Evolutionary conservation across 257 asterid species (phyloP).

Genomic region (Scutellaria baicalensis): DNA sequence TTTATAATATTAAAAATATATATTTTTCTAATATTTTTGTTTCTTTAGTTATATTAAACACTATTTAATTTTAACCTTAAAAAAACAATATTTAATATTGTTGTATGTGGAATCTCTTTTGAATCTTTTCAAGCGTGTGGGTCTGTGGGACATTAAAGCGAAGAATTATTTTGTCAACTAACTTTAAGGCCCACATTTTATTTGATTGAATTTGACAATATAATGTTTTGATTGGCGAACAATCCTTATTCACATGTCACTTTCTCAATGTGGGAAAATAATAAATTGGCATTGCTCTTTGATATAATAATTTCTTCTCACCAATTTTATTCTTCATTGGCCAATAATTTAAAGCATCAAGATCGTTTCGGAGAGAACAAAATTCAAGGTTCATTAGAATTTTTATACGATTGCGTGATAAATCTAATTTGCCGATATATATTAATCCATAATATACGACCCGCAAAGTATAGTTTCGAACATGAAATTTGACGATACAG

Average conservation of each 20-base stretch:
- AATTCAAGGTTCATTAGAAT: too few relatives aligned
- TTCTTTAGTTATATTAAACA: neutral
- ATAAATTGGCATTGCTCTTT: neutral
- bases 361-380: neutral
- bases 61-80: too few relatives aligned
- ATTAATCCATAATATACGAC: too few relatives aligned
- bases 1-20: neutral
- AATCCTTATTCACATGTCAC: neutral
- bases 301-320: neutral
- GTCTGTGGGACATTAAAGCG: neutral
- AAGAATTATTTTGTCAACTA: neutral
- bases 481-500: too few relatives aligned
- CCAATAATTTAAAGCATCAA: neutral
- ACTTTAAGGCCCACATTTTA: neutral
- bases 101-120: neutral
- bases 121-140: conserved; percentile 12
- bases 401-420: too few relatives aligned
- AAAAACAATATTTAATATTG: neutral
- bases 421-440: too few relatives aligned
- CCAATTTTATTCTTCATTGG: neutral
- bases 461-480: too few relatives aligned
- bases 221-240: neutral
- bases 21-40: neutral
- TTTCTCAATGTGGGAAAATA: neutral
- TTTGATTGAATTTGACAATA: neutral